Base-by-base conservation (phyloP, 495 filamentous ascomycete species). In the Tirmania nivea region DNA sequence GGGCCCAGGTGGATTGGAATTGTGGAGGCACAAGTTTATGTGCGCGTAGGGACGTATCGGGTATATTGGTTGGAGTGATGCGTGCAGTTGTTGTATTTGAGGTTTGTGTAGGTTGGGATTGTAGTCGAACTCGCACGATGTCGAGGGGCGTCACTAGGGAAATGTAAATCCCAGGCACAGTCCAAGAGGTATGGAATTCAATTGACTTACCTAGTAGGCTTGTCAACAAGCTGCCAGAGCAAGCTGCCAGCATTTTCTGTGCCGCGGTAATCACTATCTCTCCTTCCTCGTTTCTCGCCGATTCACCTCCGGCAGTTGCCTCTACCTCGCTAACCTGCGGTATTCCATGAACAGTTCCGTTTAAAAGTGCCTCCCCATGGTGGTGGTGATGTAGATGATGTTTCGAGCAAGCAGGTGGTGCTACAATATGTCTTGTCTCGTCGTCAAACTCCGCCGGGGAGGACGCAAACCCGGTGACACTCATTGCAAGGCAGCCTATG, bases 181-280 rank as follows among this genome's bases (percentile, higher is more conserved):
- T n/a, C n/a, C n/a, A n/a, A n/a, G n/a, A n/a, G n/a, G n/a, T n/a
- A n/a, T n/a, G n/a, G n/a, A n/a, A n/a, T n/a, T n/a, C n/a, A n/a
- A 48, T 34, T 17, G 11, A 66, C 75, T 55, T 75, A 94, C 89
- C 88, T 52, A 96, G 73, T 11, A 97, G 68, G 34, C 83, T 86
- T 10, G 90, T 96, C 52, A 96, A 67, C 55, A 96, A 68, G 63
- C 87, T 95, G 19, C 90, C 90, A 10, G 79, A 81, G 16, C 86
- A 86, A 8, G 90, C 90, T 54, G 89, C 94, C 35, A 90, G 64
- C 92, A 97, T 97, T 69, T 85, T 86, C 69, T 96, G 92, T 9
- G 69, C 63, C 14, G 85, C 72, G 1, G 88, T 84, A 54, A 87
- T 83, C 55, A 42, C n/a, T 42, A 42, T 42, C n/a, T 42, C 36